These are phyloP conservation scores for Clavariopsis aquatica DNA, from an alignment of 495 filamentous ascomycete genomes.

Conservation along the genomic window DNA sequence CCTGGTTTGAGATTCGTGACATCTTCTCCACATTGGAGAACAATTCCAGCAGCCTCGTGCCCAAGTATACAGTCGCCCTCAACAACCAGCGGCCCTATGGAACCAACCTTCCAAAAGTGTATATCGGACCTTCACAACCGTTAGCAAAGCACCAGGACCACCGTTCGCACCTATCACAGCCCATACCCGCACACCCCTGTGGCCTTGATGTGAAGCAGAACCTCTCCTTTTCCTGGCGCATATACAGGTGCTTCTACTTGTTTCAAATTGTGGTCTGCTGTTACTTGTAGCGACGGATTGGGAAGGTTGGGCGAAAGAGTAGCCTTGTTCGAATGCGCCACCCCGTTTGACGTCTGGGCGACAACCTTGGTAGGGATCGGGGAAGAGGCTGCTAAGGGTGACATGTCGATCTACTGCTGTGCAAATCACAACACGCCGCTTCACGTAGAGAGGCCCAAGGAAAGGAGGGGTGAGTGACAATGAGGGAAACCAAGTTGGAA, in stretches of 20 bases:
- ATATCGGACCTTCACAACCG: conserved; percentile 40
- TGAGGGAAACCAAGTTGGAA: background rate
- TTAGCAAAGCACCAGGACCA: background rate
- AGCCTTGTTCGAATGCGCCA: background rate
- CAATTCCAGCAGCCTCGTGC: conserved; percentile 54
- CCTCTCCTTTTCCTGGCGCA: conserved; percentile 51
- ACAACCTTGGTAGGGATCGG: background rate
- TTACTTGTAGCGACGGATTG: conserved; percentile 60
- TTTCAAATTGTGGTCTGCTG: conserved; percentile 56
- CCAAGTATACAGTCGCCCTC: conserved; percentile 52
- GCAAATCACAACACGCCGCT: background rate
- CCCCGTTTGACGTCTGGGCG: conserved; percentile 11
- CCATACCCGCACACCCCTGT: conserved; percentile 32
- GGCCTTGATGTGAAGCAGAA: conserved; percentile 34
- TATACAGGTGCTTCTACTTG: conserved; percentile 55
- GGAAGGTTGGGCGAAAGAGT: conserved; percentile 38
- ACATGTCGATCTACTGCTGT: background rate
- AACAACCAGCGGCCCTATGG: conserved; percentile 51
- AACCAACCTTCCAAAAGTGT: conserved; percentile 52
- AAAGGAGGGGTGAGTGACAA: background rate
- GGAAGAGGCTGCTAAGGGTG: background rate
- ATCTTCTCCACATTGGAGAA: conserved; percentile 49
- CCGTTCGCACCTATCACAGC: background rate
- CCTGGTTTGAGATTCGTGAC: conserved; percentile 49
- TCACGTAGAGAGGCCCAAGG: too few species aligned